These are phyloP conservation scores for Emericellopsis cladophorae DNA, from an alignment of 2,329 filamentous ascomycete genomes.

Conservation along the genomic window DNA sequence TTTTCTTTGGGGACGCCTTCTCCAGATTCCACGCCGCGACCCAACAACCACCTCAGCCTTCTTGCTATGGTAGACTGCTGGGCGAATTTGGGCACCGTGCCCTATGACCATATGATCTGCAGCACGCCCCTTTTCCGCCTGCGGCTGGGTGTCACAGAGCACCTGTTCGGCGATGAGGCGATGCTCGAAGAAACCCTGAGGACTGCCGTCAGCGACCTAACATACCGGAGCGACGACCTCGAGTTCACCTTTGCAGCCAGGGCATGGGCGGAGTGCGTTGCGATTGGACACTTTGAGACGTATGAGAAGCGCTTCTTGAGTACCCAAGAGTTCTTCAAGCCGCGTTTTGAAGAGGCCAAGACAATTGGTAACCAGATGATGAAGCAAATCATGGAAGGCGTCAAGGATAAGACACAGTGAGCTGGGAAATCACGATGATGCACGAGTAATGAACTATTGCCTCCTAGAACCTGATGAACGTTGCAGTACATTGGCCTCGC, in stretches of 20 bases:
- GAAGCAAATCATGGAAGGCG: slow-evolving; percentile 81
- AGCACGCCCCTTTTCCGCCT: slow-evolving; percentile 94
- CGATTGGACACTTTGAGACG: slow-evolving; percentile 80
- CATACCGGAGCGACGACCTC: slow-evolving; percentile 87
- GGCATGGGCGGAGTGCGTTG: slow-evolving; percentile 91
- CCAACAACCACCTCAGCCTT: slow-evolving; percentile 88
- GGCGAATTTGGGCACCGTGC: slow-evolving; percentile 85
- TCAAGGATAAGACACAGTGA: slow-evolving; percentile 21
- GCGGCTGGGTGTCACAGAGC: slow-evolving; percentile 94
- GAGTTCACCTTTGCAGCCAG: slow-evolving; percentile 96
- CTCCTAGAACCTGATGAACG: too few species aligned
- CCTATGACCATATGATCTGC: slow-evolving; percentile 99
- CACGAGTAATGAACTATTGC: background rate
- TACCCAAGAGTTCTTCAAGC: slow-evolving; percentile 85
- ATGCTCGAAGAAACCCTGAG: slow-evolving; percentile 76
- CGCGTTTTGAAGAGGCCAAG: slow-evolving; percentile 76
- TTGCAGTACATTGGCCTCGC: too few species aligned
- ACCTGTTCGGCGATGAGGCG: slow-evolving; percentile 73
- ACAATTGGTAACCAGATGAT: slow-evolving; percentile 94
- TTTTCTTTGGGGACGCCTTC: slow-evolving; percentile 69
- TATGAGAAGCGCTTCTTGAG: slow-evolving; percentile 85
- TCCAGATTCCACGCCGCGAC: slow-evolving; percentile 43
- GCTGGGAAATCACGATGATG: background rate
- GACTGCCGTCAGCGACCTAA: slow-evolving; percentile 79
- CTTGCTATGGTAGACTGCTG: slow-evolving; percentile 98